Base-by-base conservation (phyloP, 2,329 filamentous ascomycete genomes). In the Aspergillus sp. region DNA sequence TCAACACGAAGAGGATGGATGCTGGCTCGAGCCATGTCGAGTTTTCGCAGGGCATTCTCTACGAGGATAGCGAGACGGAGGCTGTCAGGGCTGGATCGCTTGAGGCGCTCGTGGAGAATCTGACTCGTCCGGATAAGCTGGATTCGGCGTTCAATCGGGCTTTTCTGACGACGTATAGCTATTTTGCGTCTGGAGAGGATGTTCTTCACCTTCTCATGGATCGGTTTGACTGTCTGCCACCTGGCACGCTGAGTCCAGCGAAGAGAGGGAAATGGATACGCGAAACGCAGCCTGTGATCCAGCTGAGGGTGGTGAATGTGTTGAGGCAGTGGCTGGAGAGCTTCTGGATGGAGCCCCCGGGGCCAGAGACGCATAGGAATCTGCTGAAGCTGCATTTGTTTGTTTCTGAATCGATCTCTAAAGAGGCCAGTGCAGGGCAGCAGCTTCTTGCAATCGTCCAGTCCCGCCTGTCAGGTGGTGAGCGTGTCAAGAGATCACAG, bases 311-410 rank as follows among this genome's bases (percentile, higher is more conserved):
- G 2, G 90, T 98, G 62, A 97, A 97, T 69, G 96, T 96, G 60
- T 78, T 98, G 41, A 96, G 96, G 80, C 93, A 86, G 75, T 98
- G 93, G 93, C 91, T 98, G 63, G 93, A 96, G 69, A 91, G 88
- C 66, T 97, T 93, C 74, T 98, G 93, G 93, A 93, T 96, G 89
- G 93, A 97, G 71, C 89, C 90, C 51, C 15, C 42, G 6, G 22
- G n/a, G n/a, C 22, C n/a, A 5, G 39, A 52, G 15, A 42, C 50
- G 2, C 20, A 33, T 9, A 12, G 20, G 22, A 33, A 13, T 17
- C 27, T 52, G 11, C 11, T 34, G 12, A 24, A 42, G 5, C 22
- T 52, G 3, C 50, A 44, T n/a, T 1, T 22, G 2, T 52, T 52
- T 24, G 39, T 20, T n/a, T 33, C 24, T 6, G 15, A 12, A 30